A percentile compares a stretch with the other conserved stretches of the same genome.
phyloP scores from a whole-genome alignment of 1,284 basidiomycete genomes.

The Austroboletus novae-zelandiae region DNA sequence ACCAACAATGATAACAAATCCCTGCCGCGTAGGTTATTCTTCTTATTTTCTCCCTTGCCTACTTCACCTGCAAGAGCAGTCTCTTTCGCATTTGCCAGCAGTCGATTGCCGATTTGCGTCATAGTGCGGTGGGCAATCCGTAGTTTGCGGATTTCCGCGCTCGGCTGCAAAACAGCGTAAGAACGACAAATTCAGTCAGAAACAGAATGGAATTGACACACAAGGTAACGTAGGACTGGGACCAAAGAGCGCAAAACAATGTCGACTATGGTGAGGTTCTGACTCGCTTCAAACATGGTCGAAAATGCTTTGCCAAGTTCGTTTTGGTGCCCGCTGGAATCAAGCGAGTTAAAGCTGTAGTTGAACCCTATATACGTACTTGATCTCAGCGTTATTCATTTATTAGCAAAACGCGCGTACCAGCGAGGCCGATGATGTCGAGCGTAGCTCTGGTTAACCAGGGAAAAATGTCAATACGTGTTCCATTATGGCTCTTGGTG shows the following conservation, averaged over 20 bases:
- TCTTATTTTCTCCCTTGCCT: slow-evolving; percentile 24
- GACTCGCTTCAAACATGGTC: slow-evolving; percentile 37
- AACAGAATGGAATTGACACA: neutral
- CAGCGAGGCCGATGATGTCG: slow-evolving; percentile 69
- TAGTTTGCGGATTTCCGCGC: slow-evolving; percentile 1
- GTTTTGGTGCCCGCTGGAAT: slow-evolving; percentile 35
- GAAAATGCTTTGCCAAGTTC: slow-evolving; percentile 51
- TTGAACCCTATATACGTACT: slow-evolving; percentile 48
- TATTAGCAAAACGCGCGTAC: slow-evolving; percentile 26
- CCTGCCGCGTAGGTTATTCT: slow-evolving; percentile 32
- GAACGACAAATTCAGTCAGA: neutral
- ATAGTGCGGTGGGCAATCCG: slow-evolving; percentile 20
- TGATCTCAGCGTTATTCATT: neutral
- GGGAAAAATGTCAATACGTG: slow-evolving; percentile 47
- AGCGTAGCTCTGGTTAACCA: slow-evolving; percentile 60
- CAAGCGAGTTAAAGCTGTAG: slow-evolving; percentile 60
- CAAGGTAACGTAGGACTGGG: neutral
- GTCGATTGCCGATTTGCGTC: slow-evolving; percentile 39
- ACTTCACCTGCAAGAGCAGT: slow-evolving; percentile 22
- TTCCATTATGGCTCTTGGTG: slow-evolving; percentile 19
- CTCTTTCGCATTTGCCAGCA: slow-evolving; percentile 47
- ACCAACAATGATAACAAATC: slow-evolving; percentile 58
- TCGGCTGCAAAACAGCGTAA: neutral
- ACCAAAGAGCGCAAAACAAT: neutral
- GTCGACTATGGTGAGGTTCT: slow-evolving; percentile 30